Base-by-base conservation (phyloP, 2,329 filamentous ascomycete species). In the Xylaria sp. region DNA sequence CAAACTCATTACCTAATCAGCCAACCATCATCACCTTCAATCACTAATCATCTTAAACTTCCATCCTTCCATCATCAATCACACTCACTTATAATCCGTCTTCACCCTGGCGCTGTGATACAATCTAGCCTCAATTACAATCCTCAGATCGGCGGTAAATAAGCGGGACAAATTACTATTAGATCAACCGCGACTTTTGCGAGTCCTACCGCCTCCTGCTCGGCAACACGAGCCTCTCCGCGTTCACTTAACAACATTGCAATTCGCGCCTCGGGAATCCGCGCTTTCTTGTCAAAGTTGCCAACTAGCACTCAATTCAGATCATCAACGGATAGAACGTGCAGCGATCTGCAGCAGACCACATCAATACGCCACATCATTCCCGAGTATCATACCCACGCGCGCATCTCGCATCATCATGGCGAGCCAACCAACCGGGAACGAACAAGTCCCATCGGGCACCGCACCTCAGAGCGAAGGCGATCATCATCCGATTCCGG, bases 391-490 rank as follows among this genome's bases (percentile, higher is more conserved):
- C 13, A 18, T 15, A 46, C 45, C 57, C 28, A 52, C 43, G 13
- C 41, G 30, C 41, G 50, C 48, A 43, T 1, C 32, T n/a, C 36
- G 2, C 34, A 36, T 30, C 53, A 73, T 55, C 25, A 77, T 78
- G 75, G 64, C 75, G 50, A 76, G 68, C 67, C 69, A 65, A 68
- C 75, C 76, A 2, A 70, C 66, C 41, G 76, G 77, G 70, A 78
- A 78, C 67, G 76, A 78, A 67, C 75, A 76, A 69, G 69, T 58
- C 23, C 70, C 73, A 18, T 72, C 74, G 50, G 72, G 60, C 15
- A 72, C 68, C n/a, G 69, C 72, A 4, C 72, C 74, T 48, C 74
- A 76, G 66, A 65, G 55, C 46, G 74, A 77, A 43, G 73, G 70
- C 25, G 70, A 72, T 13, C 66, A 70, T 18, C 52, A 36, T 8